phyloP scores from a whole-genome alignment of 306 rosid genomes.

The Malus asiatica region DNA sequence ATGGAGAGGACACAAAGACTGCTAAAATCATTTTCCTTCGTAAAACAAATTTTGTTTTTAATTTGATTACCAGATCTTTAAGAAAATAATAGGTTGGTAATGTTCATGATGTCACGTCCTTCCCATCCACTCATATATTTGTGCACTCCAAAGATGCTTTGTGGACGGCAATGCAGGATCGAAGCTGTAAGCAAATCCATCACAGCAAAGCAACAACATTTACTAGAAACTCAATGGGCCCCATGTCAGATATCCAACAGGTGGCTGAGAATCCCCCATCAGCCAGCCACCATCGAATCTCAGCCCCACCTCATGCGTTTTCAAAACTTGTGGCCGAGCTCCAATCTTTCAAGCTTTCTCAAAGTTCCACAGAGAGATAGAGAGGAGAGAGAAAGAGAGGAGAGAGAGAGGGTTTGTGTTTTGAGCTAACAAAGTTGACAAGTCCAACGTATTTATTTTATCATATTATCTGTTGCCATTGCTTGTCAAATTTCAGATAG shows the following conservation, averaged over 20 bases:
- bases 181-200: background rate
- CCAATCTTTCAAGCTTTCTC: background rate
- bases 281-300: slow-evolving; percentile 35
- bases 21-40: too few relatives aligned
- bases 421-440: slow-evolving; percentile 32
- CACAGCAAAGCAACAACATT: background rate
- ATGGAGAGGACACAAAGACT: too few relatives aligned
- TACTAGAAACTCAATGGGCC: slow-evolving; percentile 26
- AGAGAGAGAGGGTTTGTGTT: background rate
- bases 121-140: background rate
- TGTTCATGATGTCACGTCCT: background rate
- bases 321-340: slow-evolving; percentile 56
- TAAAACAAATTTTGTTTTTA: too few relatives aligned
- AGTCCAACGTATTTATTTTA: background rate
- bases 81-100: background rate
- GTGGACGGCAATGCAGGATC: background rate
- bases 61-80: background rate
- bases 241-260: slow-evolving; percentile 40
- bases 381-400: background rate
- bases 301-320: slow-evolving; percentile 36
- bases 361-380: background rate
- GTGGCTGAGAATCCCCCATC: slow-evolving; percentile 48
- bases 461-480: background rate
- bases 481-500: background rate
- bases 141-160: background rate